Percentiles rank a stretch among this genome's conserved stretches.
These are phyloP conservation scores for Bryum argenteum DNA, from an alignment of 225 moss, liverwort and hornwort species.

Conservation along the genomic window DNA sequence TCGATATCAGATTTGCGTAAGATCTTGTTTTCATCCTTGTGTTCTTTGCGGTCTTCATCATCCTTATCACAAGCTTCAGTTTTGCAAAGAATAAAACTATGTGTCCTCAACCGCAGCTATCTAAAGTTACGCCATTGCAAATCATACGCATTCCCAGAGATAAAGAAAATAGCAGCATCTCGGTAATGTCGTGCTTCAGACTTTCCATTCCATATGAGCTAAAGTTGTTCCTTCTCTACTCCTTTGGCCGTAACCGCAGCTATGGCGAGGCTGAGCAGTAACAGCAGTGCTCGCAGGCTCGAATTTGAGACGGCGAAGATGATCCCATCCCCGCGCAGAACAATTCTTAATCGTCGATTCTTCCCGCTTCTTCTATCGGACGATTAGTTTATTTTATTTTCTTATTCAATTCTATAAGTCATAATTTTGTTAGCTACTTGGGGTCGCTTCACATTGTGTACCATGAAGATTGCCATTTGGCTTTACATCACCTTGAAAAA, in stretches of 20 bases:
- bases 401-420: too few species aligned
- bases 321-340: not conserved
- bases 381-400: too few species aligned
- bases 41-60: constrained; percentile 1
- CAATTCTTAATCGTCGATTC: not conserved
- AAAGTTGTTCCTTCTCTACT: not conserved
- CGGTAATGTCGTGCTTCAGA: not conserved
- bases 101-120: constrained; percentile 25
- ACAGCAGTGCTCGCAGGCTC: too few species aligned
- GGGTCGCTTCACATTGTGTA: too few species aligned
- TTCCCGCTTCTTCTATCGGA: not conserved
- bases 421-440: too few species aligned
- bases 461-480: too few species aligned
- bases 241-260: not conserved
- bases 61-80: not conserved
- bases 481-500: too few species aligned
- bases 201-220: not conserved
- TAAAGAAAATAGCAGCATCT: not conserved
- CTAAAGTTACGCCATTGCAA: not conserved
- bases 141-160: not conserved
- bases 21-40: not conserved
- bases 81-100: constrained; percentile 5
- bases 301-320: too few species aligned
- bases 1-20: not conserved
- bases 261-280: not conserved